Conservation (phyloP, 1,284 basidiomycete species). For the Golubevia pallescens region DNA sequence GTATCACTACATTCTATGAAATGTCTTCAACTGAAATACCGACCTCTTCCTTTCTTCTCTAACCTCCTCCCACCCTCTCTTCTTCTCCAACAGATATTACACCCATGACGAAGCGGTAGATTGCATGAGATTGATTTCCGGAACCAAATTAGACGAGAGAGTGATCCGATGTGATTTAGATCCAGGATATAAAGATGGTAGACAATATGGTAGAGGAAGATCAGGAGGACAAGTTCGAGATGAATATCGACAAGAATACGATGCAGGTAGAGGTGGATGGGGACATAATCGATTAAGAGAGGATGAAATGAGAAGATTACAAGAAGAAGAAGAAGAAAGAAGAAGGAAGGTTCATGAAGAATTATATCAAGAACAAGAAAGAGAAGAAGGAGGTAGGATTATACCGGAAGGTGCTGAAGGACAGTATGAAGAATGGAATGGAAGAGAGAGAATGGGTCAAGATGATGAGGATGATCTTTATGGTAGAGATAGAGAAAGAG, state of each 20-base stretch:
- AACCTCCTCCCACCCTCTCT: neutral
- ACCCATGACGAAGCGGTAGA: constrained; percentile 63
- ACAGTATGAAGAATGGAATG: neutral
- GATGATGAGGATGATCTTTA: too few species aligned
- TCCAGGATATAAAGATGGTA: constrained; percentile 57
- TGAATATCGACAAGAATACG: constrained; percentile 62
- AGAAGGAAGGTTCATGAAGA: constrained; percentile 35
- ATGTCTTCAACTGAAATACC: too few species aligned
- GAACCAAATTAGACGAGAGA: constrained; percentile 61
- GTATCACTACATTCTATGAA: too few species aligned
- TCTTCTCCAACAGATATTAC: constrained; percentile 40
- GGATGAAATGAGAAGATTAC: constrained; percentile 52
- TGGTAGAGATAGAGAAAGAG: too few species aligned
- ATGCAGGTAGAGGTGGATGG: constrained; percentile 62
- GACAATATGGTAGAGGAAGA: constrained; percentile 58
- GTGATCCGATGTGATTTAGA: constrained; percentile 62
- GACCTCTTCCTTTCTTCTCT: neutral
- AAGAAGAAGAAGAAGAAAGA: constrained; percentile 27
- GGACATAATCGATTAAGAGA: constrained; percentile 39
- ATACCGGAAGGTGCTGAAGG: constrained; percentile 26
- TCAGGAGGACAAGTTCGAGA: constrained; percentile 60
- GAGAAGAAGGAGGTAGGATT: constrained; percentile 12
- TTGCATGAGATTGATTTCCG: constrained; percentile 57
- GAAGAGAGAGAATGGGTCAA: neutral
- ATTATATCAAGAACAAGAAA: constrained; percentile 33